phyloP scores from a whole-genome alignment of 768 basidiomycete genomes.

The Macrolepiota fuliginosa region DNA sequence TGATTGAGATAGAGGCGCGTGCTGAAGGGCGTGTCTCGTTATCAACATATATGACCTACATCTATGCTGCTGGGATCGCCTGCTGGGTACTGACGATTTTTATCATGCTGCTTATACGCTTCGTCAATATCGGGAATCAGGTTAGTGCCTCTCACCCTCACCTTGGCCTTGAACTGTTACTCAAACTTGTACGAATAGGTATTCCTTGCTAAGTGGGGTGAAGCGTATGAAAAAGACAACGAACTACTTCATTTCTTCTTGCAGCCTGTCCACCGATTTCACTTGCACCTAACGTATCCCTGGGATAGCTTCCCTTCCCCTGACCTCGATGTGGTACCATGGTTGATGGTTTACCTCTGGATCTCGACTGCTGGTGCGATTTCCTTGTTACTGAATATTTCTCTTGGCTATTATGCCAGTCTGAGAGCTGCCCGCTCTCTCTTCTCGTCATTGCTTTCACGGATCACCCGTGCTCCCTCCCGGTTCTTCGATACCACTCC shows the following conservation, averaged over 20 bases:
- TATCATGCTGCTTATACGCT: constrained; percentile 52
- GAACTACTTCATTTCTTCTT: neutral
- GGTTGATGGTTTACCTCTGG: constrained; percentile 61
- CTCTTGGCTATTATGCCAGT: constrained; percentile 66
- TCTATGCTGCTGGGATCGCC: constrained; percentile 55
- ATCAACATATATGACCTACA: constrained; percentile 60
- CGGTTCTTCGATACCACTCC: constrained; percentile 76
- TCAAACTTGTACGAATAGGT: constrained; percentile 35
- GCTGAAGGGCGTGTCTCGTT: constrained; percentile 65
- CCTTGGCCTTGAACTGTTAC: neutral
- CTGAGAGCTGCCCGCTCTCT: constrained; percentile 63
- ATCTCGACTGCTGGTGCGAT: constrained; percentile 61
- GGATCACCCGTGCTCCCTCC: constrained; percentile 60
- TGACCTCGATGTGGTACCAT: constrained; percentile 56
- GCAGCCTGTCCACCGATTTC: constrained; percentile 16
- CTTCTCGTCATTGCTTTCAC: constrained; percentile 50
- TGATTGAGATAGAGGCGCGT: constrained; percentile 60
- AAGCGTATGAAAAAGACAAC: constrained; percentile 49
- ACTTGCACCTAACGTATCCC: constrained; percentile 28
- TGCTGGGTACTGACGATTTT: constrained; percentile 53
- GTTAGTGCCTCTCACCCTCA: constrained; percentile 27
- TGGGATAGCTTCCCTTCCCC: constrained; percentile 58
- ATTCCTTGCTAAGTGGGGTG: constrained; percentile 68
- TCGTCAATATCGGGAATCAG: constrained; percentile 57
- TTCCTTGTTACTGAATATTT: constrained; percentile 51